phyloP scores from a whole-genome alignment of 441 rosid genomes.

The Arabidopsis hybrid region DNA sequence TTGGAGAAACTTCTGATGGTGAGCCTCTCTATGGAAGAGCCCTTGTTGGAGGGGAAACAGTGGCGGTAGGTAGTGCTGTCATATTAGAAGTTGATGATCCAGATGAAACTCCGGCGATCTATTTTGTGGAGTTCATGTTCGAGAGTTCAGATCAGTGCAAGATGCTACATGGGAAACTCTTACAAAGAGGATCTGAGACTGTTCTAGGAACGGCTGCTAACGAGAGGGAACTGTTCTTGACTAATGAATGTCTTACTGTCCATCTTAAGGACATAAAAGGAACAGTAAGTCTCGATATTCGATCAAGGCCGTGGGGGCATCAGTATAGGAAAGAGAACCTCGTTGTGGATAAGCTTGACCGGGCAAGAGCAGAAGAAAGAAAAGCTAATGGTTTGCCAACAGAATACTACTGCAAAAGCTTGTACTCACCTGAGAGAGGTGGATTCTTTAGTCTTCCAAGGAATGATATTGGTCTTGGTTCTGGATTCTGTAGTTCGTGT shows the following conservation, averaged over 20 bases:
- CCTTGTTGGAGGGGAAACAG: constrained; percentile 52
- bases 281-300: constrained; percentile 51
- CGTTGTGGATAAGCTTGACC: constrained; percentile 58
- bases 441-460: no score
- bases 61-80: constrained; percentile 62
- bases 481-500: no score
- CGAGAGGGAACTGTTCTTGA: constrained; percentile 78
- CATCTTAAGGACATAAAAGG: constrained; percentile 61
- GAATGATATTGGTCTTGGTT: no score
- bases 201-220: constrained; percentile 71
- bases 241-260: constrained; percentile 60
- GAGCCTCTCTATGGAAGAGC: constrained; percentile 62
- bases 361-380: constrained; percentile 73
- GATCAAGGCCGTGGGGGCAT: constrained; percentile 73
- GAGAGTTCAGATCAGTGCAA: constrained; percentile 60
- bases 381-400: constrained; percentile 62
- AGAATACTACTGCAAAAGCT: constrained; percentile 76
- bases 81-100: constrained; percentile 52
- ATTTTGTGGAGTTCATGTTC: constrained; percentile 77
- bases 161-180: constrained; percentile 72
- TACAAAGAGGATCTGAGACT: constrained; percentile 66
- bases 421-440: constrained; percentile 58
- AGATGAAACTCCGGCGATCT: constrained; percentile 47
- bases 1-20: constrained; percentile 53
- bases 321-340: constrained; percentile 56